These are phyloP conservation scores for Trifolium subterraneum DNA, from an alignment of 306 rosid species.

Conservation along the genomic window DNA sequence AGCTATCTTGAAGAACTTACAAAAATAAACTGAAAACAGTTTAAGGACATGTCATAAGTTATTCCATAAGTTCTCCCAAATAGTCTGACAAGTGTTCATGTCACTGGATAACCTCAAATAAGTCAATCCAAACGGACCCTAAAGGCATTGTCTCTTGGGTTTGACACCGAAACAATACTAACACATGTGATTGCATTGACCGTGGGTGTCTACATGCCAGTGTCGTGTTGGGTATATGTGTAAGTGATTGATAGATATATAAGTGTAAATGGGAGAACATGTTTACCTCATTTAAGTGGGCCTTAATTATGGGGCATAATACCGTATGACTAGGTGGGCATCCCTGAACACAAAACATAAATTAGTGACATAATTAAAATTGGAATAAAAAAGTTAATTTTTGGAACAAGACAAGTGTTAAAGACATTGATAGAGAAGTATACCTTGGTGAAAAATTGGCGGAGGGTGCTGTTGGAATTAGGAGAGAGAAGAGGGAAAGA, in stretches of 20 bases:
- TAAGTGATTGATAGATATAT: neutral
- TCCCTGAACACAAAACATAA: conserved; percentile 47
- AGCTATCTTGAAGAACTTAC: neutral
- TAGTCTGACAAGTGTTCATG: neutral
- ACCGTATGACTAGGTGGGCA: conserved; percentile 39
- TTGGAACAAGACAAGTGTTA: no score
- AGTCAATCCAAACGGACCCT: no score
- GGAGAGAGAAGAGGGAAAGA: conserved; percentile 58
- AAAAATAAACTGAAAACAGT: no score
- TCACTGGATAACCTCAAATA: neutral
- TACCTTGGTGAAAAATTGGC: conserved; percentile 58
- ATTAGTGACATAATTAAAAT: neutral
- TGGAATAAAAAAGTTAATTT: no score
- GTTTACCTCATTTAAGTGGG: conserved; percentile 63
- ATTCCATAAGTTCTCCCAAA: neutral
- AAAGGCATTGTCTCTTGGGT: neutral
- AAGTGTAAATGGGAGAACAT: conserved; percentile 34
- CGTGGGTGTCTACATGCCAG: neutral
- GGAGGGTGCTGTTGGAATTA: conserved; percentile 48
- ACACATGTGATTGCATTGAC: neutral
- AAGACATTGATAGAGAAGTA: no score
- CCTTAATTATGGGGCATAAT: conserved; percentile 50
- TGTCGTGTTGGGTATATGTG: neutral
- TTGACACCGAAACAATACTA: neutral
- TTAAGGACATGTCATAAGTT: neutral